Evolutionary conservation across 2,329 filamentous ascomycete species (phyloP).

Genomic region (Verticillium isaacii): DNA sequence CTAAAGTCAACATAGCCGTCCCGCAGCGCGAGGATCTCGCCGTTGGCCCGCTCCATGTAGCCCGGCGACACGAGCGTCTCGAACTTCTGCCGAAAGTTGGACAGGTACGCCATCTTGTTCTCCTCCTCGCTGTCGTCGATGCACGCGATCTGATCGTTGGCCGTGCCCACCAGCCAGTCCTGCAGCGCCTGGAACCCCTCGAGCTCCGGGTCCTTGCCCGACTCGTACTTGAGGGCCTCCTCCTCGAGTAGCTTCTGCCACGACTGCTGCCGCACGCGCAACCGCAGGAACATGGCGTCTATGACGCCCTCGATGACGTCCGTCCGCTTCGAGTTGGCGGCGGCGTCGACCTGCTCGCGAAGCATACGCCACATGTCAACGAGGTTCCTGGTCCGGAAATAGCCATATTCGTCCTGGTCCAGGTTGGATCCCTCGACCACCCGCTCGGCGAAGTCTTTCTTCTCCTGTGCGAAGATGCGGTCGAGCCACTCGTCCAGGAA

Average conservation of each 20-base stretch:
- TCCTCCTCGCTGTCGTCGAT: conserved; percentile 87
- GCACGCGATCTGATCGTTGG: conserved; percentile 97
- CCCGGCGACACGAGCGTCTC: conserved; percentile 73
- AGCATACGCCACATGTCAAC: conserved; percentile 98
- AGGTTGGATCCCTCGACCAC: conserved; percentile 70
- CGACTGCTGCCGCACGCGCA: conserved; percentile 75
- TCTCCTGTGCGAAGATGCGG: conserved; percentile 79
- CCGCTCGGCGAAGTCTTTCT: conserved; percentile 73
- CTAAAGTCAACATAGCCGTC: conserved; percentile 94
- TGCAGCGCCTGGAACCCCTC: conserved; percentile 75
- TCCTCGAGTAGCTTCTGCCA: conserved; percentile 89
- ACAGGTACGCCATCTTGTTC: conserved; percentile 73
- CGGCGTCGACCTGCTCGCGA: conserved; percentile 83
- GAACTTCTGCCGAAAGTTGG: conserved; percentile 79
- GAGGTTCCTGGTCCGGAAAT: conserved; percentile 86
- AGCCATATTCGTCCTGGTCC: conserved; percentile 82
- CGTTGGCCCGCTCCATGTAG: conserved; percentile 70
- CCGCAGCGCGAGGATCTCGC: conserved; percentile 69
- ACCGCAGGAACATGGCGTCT: conserved; percentile 88
- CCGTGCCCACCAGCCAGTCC: conserved; percentile 94
- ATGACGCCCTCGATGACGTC: conserved; percentile 95
- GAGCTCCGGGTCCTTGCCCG: conserved; percentile 45
- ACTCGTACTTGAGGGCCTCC: conserved; percentile 72
- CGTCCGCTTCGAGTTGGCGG: conserved; percentile 75
- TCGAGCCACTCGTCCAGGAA: conserved; percentile 98